A percentile compares a stretch with the other conserved stretches of the same genome.
phyloP scores from a whole-genome alignment of 1,284 basidiomycete species.

The Xerocomus tenax region DNA sequence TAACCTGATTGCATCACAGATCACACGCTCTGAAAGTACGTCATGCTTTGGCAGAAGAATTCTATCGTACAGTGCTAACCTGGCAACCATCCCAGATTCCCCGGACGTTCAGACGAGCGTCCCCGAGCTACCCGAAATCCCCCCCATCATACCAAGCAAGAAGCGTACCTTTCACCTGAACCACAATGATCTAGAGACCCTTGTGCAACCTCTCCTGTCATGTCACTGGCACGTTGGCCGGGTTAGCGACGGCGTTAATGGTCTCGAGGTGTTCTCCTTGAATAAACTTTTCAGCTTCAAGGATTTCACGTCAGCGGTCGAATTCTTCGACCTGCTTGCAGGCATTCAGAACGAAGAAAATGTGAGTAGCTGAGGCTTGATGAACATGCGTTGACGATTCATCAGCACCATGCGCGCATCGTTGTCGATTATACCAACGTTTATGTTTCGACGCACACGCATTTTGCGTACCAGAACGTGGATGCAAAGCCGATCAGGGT shows the following conservation, averaged over 20 bases:
- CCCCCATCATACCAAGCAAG: slow-evolving; percentile 24
- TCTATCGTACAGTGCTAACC: neutral
- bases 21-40: slow-evolving; percentile 20
- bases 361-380: slow-evolving; percentile 20
- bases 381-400: slow-evolving; percentile 1
- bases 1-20: slow-evolving; percentile 9
- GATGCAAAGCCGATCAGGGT: slow-evolving; percentile 16
- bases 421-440: slow-evolving; percentile 25
- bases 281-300: slow-evolving; percentile 28
- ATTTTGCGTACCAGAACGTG: slow-evolving; percentile 28
- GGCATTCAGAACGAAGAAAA: slow-evolving; percentile 27
- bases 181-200: slow-evolving; percentile 28
- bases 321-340: slow-evolving; percentile 26
- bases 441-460: slow-evolving; percentile 30
- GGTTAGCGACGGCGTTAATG: slow-evolving; percentile 6
- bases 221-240: slow-evolving; percentile 30
- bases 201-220: slow-evolving; percentile 29
- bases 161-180: slow-evolving; percentile 27
- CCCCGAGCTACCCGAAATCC: slow-evolving; percentile 21
- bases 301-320: slow-evolving; percentile 17
- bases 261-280: slow-evolving; percentile 14
- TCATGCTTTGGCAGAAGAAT: neutral
- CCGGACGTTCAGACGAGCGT: slow-evolving; percentile 15
- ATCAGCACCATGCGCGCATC: slow-evolving; percentile 27
- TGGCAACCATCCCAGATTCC: slow-evolving; percentile 12